Base-by-base conservation (phyloP, 2,329 filamentous ascomycete species). In the Pseudogymnoascus sp. region DNA sequence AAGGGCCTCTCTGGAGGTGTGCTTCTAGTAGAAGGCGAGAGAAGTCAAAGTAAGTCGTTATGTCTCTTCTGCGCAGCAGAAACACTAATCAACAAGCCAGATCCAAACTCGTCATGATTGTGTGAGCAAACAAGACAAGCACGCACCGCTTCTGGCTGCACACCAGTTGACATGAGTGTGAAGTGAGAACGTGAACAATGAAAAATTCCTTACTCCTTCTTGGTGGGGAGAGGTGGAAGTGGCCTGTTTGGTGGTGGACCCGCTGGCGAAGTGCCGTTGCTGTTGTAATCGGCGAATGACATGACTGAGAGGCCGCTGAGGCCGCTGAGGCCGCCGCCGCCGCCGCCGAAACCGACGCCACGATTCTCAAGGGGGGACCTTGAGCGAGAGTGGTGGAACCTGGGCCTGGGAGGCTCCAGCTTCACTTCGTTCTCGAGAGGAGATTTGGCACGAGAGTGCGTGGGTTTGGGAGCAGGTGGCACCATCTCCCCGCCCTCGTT, bases 31-130 rank as follows among this genome's bases (percentile, higher is more conserved):
- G 17, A 17, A 17, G 17, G 17, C 17, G 17, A 33, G n/a, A 33
- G 47, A 54, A 54, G 13, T n/a, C 1, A 17, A 21, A 54, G 47
- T 54, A 54, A 54, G 47, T 17, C 17, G 17, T 17, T 54, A 26
- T 17, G 47, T 33, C 26, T 33, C 47, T 31, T 33, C 47, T 11
- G 26, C 26, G 47, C n/a, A 17, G 47, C 47, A 54, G 47, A 54
- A 33, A 54, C 47, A 54, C 47, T 33, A 17, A 17, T 54, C 47
- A 54, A 54, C 24, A 47, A 33, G 47, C 47, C 47, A 54, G 47
- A 54, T 54, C 21, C 26, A 54, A 33, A n/a, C 47, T 5, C 26
- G 17, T 54, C 26, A 4, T 33, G 47, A 17, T 17, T 54, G 47
- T 15, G 4, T 33, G 9, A 31, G 8, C 33, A n/a, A 54, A 33